Conservation (phyloP, 306 rosid genomes). For the Prunus padus region DNA sequence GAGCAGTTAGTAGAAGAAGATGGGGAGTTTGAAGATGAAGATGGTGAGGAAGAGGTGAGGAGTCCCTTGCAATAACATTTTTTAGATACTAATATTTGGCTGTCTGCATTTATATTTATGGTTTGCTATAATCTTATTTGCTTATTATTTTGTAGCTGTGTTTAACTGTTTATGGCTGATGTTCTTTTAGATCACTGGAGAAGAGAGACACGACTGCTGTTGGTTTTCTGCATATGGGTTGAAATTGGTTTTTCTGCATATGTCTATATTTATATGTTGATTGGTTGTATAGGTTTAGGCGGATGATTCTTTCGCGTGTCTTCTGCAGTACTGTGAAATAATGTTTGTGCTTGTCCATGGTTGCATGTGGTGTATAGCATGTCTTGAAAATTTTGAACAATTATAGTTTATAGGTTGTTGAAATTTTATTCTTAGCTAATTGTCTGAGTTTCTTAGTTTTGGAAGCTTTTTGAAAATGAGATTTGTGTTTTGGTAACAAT, state of each 20-base stretch:
- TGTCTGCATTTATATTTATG: neutral
- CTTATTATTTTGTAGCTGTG: neutral
- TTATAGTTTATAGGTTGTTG: neutral
- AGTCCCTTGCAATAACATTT: slow-evolving; percentile 1
- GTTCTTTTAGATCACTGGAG: slow-evolving; percentile 20
- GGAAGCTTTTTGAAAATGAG: neutral
- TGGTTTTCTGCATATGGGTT: slow-evolving; percentile 15
- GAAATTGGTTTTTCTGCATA: slow-evolving; percentile 7
- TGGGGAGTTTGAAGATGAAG: slow-evolving; percentile 64
- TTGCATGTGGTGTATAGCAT: neutral
- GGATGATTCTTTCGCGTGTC: neutral
- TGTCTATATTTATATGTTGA: neutral
- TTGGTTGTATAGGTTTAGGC: neutral
- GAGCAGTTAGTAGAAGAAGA: slow-evolving; percentile 50
- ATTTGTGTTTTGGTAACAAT: neutral
- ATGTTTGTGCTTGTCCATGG: neutral
- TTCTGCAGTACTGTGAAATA: neutral
- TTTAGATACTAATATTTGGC: neutral
- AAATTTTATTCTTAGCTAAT: neutral
- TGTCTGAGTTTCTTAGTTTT: neutral
- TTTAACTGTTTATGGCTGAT: neutral
- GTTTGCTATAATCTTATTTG: neutral
- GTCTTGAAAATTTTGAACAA: neutral
- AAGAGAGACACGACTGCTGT: neutral
- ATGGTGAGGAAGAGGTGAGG: slow-evolving; percentile 75